These are phyloP conservation scores for Daldinia eschscholtzii DNA, from an alignment of 2,329 filamentous ascomycete genomes.

Conservation along the genomic window DNA sequence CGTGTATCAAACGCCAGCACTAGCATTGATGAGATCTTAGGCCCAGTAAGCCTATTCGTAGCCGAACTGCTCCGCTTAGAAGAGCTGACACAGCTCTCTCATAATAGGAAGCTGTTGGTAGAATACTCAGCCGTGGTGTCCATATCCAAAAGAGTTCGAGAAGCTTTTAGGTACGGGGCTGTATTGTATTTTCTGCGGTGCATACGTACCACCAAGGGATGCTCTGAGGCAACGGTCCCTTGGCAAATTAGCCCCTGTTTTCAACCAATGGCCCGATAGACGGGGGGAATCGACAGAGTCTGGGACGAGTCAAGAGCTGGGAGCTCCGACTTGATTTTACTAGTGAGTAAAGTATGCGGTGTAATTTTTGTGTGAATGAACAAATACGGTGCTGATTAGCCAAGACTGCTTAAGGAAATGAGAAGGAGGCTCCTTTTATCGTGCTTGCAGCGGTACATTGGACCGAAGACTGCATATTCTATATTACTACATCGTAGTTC, in stretches of 20 bases:
- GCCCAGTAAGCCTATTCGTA: slow-evolving; percentile 33
- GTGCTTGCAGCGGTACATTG: slow-evolving; percentile 31
- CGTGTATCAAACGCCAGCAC: slow-evolving; percentile 38
- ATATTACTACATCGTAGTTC: slow-evolving; percentile 29
- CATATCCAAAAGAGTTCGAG: slow-evolving; percentile 45
- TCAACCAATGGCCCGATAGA: slow-evolving; percentile 35
- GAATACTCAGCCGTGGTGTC: slow-evolving; percentile 21
- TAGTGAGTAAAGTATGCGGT: slow-evolving; percentile 16
- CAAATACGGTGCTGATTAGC: slow-evolving; percentile 3
- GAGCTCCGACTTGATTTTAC: slow-evolving; percentile 8
- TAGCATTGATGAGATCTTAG: slow-evolving; percentile 38
- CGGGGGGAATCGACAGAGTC: slow-evolving; percentile 39
- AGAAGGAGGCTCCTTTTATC: slow-evolving; percentile 39
- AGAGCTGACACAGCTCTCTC: slow-evolving; percentile 43
- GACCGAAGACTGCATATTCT: slow-evolving; percentile 24
- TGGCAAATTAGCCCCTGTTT: slow-evolving; percentile 35
- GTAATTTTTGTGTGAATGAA: slow-evolving; percentile 11
- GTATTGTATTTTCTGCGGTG: slow-evolving; percentile 28
- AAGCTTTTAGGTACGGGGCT: slow-evolving; percentile 40
- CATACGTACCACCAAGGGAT: slow-evolving; percentile 29
- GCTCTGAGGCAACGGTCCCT: slow-evolving; percentile 39
- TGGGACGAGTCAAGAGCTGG: slow-evolving; percentile 33
- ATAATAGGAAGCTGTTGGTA: slow-evolving; percentile 11
- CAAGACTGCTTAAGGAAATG: slow-evolving; percentile 31
- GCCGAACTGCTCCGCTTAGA: slow-evolving; percentile 38